Conservation (phyloP, 176 grass and related monocot species). For the Oryza rufipogon region DNA sequence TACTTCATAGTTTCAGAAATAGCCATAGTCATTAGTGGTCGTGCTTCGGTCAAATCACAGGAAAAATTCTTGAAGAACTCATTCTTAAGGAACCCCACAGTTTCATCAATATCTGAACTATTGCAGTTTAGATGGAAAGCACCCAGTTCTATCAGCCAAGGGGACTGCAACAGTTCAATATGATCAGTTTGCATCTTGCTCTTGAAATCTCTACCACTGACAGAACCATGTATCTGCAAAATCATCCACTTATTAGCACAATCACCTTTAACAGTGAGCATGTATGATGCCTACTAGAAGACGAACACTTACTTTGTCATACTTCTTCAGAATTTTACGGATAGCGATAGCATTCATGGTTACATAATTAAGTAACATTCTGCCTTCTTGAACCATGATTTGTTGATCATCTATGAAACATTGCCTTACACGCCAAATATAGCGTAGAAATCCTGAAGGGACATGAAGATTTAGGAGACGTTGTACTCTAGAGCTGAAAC, state of each 20-base stretch:
- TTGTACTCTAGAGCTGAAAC: conserved; percentile 78
- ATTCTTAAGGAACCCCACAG: conserved; percentile 47
- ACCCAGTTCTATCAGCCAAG: conserved; percentile 76
- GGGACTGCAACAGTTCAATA: conserved; percentile 74
- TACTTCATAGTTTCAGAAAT: conserved; percentile 61
- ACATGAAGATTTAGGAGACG: conserved; percentile 74
- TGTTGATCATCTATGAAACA: conserved; percentile 83
- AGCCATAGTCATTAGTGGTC: conserved; percentile 62
- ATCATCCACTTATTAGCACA: conserved; percentile 10
- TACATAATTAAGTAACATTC: conserved; percentile 74
- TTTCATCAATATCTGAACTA: conserved; percentile 46
- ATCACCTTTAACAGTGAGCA: not conserved
- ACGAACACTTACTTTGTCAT: conserved; percentile 60
- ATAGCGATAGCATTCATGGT: conserved; percentile 89
- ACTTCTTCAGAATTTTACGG: conserved; percentile 82
- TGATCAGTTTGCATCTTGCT: conserved; percentile 63
- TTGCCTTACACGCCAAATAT: conserved; percentile 61
- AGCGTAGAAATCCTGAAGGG: conserved; percentile 65
- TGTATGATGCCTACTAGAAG: not conserved
- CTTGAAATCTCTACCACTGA: conserved; percentile 76
- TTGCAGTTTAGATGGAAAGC: conserved; percentile 76
- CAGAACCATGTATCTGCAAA: conserved; percentile 70
- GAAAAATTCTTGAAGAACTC: conserved; percentile 66
- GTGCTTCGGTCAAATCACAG: conserved; percentile 53
- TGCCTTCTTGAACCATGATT: conserved; percentile 78